These are phyloP conservation scores for Zizania latifolia DNA, from an alignment of 176 grass and related monocot species.

Conservation along the genomic window DNA sequence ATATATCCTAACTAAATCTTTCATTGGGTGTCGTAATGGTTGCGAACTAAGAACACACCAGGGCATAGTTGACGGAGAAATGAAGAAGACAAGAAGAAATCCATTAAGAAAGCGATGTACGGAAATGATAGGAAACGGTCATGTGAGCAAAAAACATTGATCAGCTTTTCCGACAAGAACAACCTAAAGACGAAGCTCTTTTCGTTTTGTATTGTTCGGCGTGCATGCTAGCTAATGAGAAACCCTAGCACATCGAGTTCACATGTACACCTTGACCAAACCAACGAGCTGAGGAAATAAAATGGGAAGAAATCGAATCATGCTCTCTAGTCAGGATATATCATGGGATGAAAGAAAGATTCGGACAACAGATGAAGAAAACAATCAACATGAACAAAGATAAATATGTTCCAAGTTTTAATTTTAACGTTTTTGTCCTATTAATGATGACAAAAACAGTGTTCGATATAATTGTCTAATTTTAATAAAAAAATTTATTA, in stretches of 20 bases:
- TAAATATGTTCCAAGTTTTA: not conserved
- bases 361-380: not conserved
- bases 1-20: not conserved
- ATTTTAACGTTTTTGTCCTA: slow-evolving; percentile 3
- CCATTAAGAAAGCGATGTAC: slow-evolving; percentile 4
- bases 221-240: slow-evolving; percentile 19
- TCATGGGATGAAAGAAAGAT: not conserved
- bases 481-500: too few species aligned
- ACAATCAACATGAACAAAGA: not conserved
- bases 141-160: slow-evolving; percentile 3
- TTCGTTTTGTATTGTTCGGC: slow-evolving; percentile 34
- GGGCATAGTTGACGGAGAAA: slow-evolving; percentile 6
- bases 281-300: slow-evolving; percentile 5
- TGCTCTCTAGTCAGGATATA: not conserved
- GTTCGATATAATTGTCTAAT: too few species aligned
- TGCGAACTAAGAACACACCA: not conserved
- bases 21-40: not conserved
- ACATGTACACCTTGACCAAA: slow-evolving; percentile 31
- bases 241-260: slow-evolving; percentile 54
- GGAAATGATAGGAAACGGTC: not conserved
- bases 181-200: slow-evolving; percentile 18
- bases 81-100: slow-evolving; percentile 17
- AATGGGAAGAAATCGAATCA: not conserved
- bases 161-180: slow-evolving; percentile 3
- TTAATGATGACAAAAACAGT: not conserved